Conservation (phyloP, 257 asterid species). For the Cruciata laevipes region DNA sequence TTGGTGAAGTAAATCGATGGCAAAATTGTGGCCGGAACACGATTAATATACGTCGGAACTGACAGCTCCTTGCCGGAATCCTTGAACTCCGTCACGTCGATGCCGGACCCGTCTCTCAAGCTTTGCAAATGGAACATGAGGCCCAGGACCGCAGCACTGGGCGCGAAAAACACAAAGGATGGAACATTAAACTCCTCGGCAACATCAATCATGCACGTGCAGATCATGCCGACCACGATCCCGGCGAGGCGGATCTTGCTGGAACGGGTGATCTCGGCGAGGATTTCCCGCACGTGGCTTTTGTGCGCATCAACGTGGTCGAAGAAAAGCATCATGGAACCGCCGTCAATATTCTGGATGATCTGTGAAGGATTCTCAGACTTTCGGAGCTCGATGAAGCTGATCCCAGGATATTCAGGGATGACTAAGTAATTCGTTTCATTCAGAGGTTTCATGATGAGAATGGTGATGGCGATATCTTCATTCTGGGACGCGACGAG, state of each 20-base stretch:
- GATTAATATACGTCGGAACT: not conserved
- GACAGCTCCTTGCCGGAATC: not conserved
- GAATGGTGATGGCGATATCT: constrained; percentile 11
- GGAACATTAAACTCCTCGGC: not conserved
- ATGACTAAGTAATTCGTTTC: not conserved
- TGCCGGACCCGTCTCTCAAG: not conserved
- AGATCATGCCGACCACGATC: not conserved
- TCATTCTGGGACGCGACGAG: constrained; percentile 12
- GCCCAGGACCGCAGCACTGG: not conserved
- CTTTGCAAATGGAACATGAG: not conserved
- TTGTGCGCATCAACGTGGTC: not conserved
- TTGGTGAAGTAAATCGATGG: not conserved
- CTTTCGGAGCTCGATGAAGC: constrained; percentile 2
- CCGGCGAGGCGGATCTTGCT: not conserved
- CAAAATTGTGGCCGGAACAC: not conserved
- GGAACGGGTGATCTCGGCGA: not conserved
- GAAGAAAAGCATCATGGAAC: not conserved
- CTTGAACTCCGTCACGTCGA: not conserved
- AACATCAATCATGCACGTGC: not conserved
- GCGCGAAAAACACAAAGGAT: not conserved
- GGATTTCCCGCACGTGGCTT: not conserved
- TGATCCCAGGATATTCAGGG: not conserved
- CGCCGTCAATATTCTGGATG: not conserved
- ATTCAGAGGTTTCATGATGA: constrained; percentile 13
- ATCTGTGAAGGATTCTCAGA: not conserved